Conservation (phyloP, 2,329 filamentous ascomycete genomes). For the Colletotrichum sp. region DNA sequence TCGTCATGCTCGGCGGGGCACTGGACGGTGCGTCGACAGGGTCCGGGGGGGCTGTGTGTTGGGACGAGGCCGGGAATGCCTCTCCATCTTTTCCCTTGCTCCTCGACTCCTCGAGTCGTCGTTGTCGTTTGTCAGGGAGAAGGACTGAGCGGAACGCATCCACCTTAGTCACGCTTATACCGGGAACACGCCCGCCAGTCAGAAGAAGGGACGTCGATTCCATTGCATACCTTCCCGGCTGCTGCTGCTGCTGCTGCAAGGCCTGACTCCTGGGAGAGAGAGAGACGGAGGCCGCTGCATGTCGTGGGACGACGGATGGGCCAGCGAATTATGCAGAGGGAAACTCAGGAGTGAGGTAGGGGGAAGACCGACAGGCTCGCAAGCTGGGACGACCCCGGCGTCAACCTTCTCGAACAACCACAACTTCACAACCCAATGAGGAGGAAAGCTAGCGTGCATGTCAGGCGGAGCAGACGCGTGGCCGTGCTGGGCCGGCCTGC, state of each 20-base stretch:
- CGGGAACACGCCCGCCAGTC: not conserved
- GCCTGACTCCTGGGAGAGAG: not conserved
- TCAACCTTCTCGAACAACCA: not conserved
- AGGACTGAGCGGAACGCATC: not conserved
- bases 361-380: not conserved
- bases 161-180: not conserved
- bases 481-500: not conserved
- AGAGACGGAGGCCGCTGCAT: not conserved
- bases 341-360: not conserved
- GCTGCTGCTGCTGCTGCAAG: not conserved
- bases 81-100: not conserved
- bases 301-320: not conserved
- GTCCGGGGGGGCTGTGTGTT: constrained; percentile 5
- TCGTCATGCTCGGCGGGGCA: constrained; percentile 13
- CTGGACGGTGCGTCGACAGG: not conserved
- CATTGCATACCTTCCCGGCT: not conserved
- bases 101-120: not conserved
- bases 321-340: not conserved
- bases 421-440: not conserved
- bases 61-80: not conserved
- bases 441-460: not conserved
- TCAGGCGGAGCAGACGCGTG: constrained; percentile 16
- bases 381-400: constrained; percentile 2
- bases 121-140: not conserved
- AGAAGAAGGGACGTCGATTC: not conserved